These are phyloP conservation scores for Tetrahymena thermophila DNA, from an alignment of 73 alveolate genomes.

Conservation along the genomic window DNA sequence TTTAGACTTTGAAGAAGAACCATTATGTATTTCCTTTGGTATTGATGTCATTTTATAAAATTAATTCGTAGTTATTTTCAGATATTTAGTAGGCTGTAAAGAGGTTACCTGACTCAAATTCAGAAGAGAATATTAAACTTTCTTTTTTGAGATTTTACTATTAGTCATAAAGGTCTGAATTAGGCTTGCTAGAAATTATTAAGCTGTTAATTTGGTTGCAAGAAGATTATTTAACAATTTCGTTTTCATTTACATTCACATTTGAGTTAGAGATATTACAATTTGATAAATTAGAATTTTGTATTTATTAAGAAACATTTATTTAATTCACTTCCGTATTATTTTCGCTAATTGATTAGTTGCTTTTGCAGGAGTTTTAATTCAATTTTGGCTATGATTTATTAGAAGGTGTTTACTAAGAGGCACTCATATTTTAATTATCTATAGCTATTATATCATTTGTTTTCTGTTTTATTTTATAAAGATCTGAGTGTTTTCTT, in stretches of 20 bases:
- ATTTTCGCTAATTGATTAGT: background rate
- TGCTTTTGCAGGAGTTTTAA: background rate
- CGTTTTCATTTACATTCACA: background rate
- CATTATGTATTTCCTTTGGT: constrained; percentile 62
- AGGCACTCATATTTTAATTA: background rate
- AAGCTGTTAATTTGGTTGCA: background rate
- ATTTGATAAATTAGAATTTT: background rate
- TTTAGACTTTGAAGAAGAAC: constrained; percentile 32
- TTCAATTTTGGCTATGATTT: background rate
- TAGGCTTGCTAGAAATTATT: background rate
- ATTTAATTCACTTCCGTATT: background rate
- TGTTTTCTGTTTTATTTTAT: background rate
- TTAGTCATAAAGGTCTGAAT: background rate
- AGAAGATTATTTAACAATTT: background rate
- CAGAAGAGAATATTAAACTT: constrained; percentile 7
- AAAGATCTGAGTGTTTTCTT: background rate
- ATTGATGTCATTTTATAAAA: constrained; percentile 52
- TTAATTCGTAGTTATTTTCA: constrained; percentile 44
- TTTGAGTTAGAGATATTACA: background rate
- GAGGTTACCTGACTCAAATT: constrained; percentile 60
- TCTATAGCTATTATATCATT: background rate
- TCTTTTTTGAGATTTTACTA: background rate
- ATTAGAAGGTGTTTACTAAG: background rate
- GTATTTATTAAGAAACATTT: background rate
- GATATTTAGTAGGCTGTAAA: constrained; percentile 38